Conservation (phyloP, 2,329 filamentous ascomycete species). For the Cladophialophora immunda region DNA sequence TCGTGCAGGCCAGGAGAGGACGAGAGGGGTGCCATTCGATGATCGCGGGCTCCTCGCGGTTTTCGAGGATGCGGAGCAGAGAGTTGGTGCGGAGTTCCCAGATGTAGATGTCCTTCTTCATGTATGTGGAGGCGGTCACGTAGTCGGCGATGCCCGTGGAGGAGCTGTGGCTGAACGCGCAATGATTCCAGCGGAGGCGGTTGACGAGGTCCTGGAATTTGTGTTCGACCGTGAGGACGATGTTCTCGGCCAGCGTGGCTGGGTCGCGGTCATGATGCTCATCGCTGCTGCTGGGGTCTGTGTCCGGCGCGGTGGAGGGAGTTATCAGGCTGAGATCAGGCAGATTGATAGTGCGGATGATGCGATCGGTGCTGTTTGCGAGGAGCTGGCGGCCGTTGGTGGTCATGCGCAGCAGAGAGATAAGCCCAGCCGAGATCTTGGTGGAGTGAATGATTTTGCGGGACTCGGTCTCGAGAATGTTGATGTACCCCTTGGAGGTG, state of each 20-base stretch:
- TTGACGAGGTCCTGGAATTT: conserved; percentile 99
- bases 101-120: conserved; percentile 85
- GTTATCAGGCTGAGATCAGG: conserved; percentile 70
- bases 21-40: conserved; percentile 95
- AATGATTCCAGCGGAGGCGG: conserved; percentile 93
- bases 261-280: conserved; percentile 73
- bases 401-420: conserved; percentile 86
- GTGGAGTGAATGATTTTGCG: conserved; percentile 87
- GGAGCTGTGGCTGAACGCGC: conserved; percentile 75
- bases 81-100: conserved; percentile 86
- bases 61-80: conserved; percentile 94
- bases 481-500: conserved; percentile 94
- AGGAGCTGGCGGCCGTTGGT: conserved; percentile 85
- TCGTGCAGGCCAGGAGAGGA: conserved; percentile 87
- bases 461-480: conserved; percentile 86
- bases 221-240: conserved; percentile 91
- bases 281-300: conserved; percentile 28
- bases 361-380: conserved; percentile 91
- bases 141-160: conserved; percentile 68
- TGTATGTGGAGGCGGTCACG: conserved; percentile 93
- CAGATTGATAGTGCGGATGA: conserved; percentile 90
- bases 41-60: conserved; percentile 93
- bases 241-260: conserved; percentile 65
- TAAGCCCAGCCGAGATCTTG: conserved; percentile 84
- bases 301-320: conserved; percentile 26